Conservation (phyloP, 176 grass and related monocot species). For the Thalia dealbata region DNA sequence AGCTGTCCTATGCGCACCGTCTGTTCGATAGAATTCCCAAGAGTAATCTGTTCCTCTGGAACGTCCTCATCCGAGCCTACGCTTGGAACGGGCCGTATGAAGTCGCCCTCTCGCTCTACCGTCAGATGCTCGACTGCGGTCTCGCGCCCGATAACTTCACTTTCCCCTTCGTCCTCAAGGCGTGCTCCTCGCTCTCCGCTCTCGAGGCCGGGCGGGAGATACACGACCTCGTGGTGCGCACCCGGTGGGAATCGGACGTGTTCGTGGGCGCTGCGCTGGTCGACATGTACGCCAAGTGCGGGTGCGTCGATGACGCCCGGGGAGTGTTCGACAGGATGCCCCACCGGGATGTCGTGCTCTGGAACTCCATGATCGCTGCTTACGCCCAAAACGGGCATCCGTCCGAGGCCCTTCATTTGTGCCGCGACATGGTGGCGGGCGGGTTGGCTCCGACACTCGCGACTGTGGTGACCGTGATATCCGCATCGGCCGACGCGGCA, state of each 20-base stretch:
- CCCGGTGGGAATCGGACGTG: constrained; percentile 32
- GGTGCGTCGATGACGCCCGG: constrained; percentile 35
- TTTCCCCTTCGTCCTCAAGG: constrained; percentile 54
- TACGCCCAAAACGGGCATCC: constrained; percentile 57
- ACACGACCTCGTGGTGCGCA: constrained; percentile 27
- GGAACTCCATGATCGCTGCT: constrained; percentile 67
- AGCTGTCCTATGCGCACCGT: constrained; percentile 22
- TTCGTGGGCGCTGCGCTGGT: constrained; percentile 39
- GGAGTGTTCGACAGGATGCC: constrained; percentile 32
- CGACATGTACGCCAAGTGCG: constrained; percentile 72
- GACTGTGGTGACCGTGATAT: constrained; percentile 48
- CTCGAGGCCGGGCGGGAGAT: constrained; percentile 31
- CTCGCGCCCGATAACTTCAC: constrained; percentile 58
- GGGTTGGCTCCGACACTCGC: constrained; percentile 32
- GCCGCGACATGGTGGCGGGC: constrained; percentile 39
- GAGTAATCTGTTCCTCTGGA: constrained; percentile 56
- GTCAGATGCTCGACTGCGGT: constrained; percentile 32
- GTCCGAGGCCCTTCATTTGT: constrained; percentile 35
- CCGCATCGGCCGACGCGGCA: constrained; percentile 36
- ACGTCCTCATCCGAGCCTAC: constrained; percentile 53
- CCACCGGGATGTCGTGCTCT: constrained; percentile 38
- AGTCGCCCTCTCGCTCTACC: constrained; percentile 34
- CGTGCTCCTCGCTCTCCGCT: constrained; percentile 41
- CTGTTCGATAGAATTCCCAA: constrained; percentile 64
- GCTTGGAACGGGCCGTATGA: constrained; percentile 39